phyloP scores from a whole-genome alignment of 768 basidiomycete genomes.

The Pleurotus eryngii region DNA sequence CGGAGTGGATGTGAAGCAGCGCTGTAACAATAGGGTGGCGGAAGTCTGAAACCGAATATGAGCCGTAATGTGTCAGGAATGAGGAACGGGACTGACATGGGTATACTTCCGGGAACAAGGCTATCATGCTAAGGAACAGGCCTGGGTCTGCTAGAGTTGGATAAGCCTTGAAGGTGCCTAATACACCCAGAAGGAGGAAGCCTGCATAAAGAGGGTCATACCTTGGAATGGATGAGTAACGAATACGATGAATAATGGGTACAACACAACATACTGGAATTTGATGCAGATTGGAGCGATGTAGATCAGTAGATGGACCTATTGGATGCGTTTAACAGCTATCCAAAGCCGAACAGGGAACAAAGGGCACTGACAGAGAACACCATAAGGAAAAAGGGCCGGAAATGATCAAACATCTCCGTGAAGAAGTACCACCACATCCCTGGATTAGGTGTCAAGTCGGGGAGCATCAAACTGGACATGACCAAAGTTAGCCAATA shows the following conservation, averaged over 20 bases:
- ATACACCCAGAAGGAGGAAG: conserved; percentile 71
- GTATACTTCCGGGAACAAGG: conserved; percentile 80
- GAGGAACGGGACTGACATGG: conserved; percentile 53
- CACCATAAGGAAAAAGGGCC: conserved; percentile 91
- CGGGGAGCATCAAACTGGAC: conserved; percentile 73
- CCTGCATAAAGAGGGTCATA: conserved; percentile 82
- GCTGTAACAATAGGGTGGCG: conserved; percentile 81
- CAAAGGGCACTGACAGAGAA: conserved; percentile 65
- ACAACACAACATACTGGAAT: conserved; percentile 59
- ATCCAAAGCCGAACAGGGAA: not conserved
- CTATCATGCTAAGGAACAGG: conserved; percentile 77
- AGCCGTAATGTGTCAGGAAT: not conserved
- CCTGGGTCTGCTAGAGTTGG: conserved; percentile 88
- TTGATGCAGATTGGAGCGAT: conserved; percentile 83
- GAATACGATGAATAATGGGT: not conserved
- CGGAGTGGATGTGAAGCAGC: conserved; percentile 79
- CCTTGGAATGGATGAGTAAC: conserved; percentile 33
- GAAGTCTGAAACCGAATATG: conserved; percentile 51
- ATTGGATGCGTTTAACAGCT: not conserved
- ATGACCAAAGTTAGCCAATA: not conserved
- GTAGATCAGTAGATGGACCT: conserved; percentile 85
- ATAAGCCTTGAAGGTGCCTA: conserved; percentile 88
- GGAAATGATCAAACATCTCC: conserved; percentile 98
- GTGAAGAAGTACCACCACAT: conserved; percentile 99
- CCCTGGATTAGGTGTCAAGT: conserved; percentile 91